phyloP scores from a whole-genome alignment of 2,329 filamentous ascomycete species.

The Purpureocillium takamizusanense region DNA sequence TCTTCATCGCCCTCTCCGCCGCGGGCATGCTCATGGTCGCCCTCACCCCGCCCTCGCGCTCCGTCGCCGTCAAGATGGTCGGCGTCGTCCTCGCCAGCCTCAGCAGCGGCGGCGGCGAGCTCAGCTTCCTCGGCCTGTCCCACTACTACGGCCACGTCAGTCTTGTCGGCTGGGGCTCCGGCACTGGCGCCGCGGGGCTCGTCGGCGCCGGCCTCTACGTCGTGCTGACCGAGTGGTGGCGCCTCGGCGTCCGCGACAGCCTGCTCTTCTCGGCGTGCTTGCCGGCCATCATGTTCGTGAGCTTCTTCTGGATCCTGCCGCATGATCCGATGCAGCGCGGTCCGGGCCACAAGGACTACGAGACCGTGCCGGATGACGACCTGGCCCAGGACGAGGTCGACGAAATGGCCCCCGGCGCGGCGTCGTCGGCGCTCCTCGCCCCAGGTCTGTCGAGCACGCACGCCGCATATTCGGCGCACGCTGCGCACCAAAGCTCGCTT shows the following conservation, averaged over 20 bases:
- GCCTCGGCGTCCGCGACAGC: constrained; percentile 64
- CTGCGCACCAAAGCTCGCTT: constrained; percentile 24
- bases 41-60: constrained; percentile 56
- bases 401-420: constrained; percentile 23
- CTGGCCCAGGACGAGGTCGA: constrained; percentile 27
- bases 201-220: constrained; percentile 85
- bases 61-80: constrained; percentile 66
- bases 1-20: constrained; percentile 69
- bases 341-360: constrained; percentile 39
- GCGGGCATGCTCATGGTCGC: constrained; percentile 84
- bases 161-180: constrained; percentile 84
- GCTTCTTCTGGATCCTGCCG: constrained; percentile 79
- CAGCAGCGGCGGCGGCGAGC: constrained; percentile 77
- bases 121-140: constrained; percentile 84
- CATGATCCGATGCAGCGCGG: constrained; percentile 50
- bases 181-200: constrained; percentile 82
- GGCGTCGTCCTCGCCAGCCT: constrained; percentile 81
- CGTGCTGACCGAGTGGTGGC: constrained; percentile 70
- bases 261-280: constrained; percentile 71
- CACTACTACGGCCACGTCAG: constrained; percentile 88
- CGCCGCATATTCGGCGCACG: constrained; percentile 26
- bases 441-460: constrained; percentile 31
- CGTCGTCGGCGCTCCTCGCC: constrained; percentile 39
- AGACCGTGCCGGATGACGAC: constrained; percentile 36
- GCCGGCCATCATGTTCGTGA: constrained; percentile 72